These are phyloP conservation scores for Grigorovia humatica DNA, from an alignment of 805 yeast genomes.

Conservation along the genomic window DNA sequence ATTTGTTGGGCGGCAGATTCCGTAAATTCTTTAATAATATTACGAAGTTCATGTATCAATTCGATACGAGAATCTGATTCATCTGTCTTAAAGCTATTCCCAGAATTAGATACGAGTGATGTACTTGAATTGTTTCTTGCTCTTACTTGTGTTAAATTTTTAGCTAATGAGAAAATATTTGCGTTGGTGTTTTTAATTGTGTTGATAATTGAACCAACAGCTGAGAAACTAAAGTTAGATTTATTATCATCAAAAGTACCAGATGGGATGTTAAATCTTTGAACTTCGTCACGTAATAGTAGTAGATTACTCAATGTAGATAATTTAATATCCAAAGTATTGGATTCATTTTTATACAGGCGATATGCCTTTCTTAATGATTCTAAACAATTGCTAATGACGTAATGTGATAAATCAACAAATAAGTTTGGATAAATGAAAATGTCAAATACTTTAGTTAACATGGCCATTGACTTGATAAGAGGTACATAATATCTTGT, in stretches of 20 bases:
- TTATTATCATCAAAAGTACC: conserved; percentile 54
- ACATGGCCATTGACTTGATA: conserved; percentile 52
- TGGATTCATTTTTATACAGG: conserved; percentile 33
- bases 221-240: conserved; percentile 58
- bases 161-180: conserved; percentile 7
- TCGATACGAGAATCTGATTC: conserved; percentile 66
- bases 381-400: conserved; percentile 65
- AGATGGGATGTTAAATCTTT: conserved; percentile 70
- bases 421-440: conserved; percentile 60
- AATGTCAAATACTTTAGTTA: conserved; percentile 71
- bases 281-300: conserved; percentile 57
- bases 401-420: conserved; percentile 81
- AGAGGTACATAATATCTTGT: conserved; percentile 57
- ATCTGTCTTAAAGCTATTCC: background rate
- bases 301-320: conserved; percentile 65
- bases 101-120: background rate
- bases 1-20: conserved; percentile 43
- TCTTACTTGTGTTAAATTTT: background rate
- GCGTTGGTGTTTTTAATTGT: conserved; percentile 25
- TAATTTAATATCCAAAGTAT: conserved; percentile 43
- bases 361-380: conserved; percentile 49
- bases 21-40: conserved; percentile 59
- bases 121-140: background rate
- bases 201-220: conserved; percentile 45
- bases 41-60: conserved; percentile 61